Conservation (phyloP, 139 green algal genomes). For the Protoeuglena noctilucae region DNA sequence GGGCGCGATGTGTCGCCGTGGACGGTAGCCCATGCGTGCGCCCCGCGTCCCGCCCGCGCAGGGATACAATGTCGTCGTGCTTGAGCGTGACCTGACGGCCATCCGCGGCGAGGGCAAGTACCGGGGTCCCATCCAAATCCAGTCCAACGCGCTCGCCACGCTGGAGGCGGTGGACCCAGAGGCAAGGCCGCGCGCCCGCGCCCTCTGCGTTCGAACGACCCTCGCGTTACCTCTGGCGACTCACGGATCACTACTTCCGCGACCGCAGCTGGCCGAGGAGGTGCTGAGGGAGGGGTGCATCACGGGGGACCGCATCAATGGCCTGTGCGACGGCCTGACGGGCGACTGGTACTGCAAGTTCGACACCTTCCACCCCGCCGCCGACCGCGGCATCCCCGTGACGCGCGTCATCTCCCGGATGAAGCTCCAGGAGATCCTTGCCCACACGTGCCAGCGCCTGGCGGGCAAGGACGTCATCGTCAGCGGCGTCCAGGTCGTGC, state of each 20-base stretch:
- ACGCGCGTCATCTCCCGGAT: slow-evolving; percentile 17
- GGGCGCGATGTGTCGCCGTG: no score
- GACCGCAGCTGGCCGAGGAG: slow-evolving; percentile 14
- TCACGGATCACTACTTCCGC: neutral
- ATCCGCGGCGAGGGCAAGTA: slow-evolving; percentile 19
- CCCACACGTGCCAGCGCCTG: neutral
- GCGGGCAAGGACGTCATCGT: neutral
- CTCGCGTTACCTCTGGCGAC: neutral
- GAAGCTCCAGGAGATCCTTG: slow-evolving; percentile 7
- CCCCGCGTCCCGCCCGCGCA: no score
- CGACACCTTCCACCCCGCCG: slow-evolving; percentile 16
- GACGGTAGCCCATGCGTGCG: no score
- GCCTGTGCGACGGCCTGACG: slow-evolving; percentile 31
- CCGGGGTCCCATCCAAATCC: slow-evolving; percentile 26
- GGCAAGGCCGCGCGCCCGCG: neutral
- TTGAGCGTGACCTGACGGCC: slow-evolving; percentile 13
- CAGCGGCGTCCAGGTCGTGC: neutral
- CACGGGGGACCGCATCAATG: slow-evolving; percentile 39
- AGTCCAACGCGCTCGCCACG: slow-evolving; percentile 37
- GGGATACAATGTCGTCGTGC: no score
- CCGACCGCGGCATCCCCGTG: slow-evolving; percentile 19
- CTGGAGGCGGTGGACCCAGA: slow-evolving; percentile 24
- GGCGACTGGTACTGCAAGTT: slow-evolving; percentile 32
- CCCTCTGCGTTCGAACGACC: no score
- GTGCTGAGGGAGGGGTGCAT: slow-evolving; percentile 22